These are phyloP conservation scores for Aspergillus uvarum DNA, from an alignment of 2,329 filamentous ascomycete genomes.

Conservation along the genomic window DNA sequence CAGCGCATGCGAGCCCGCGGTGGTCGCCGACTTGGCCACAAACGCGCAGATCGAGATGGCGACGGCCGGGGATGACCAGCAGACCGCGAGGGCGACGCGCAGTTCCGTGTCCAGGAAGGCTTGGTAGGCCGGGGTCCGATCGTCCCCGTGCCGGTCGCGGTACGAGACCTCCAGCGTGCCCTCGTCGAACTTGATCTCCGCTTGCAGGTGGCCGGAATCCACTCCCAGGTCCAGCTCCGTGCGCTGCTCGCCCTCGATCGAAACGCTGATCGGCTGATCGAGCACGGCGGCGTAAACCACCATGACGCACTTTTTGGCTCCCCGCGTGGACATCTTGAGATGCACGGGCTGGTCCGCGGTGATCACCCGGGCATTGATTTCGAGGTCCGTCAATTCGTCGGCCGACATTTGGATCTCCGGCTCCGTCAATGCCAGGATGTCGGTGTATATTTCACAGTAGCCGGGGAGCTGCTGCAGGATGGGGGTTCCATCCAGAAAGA, in stretches of 20 bases:
- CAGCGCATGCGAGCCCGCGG: background rate
- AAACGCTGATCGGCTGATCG: background rate
- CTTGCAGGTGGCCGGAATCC: background rate
- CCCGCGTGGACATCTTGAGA: background rate
- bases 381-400: background rate
- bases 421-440: background rate
- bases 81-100: slow-evolving; percentile 1
- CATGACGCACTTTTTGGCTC: background rate
- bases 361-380: background rate
- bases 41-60: background rate
- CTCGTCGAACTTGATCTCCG: background rate
- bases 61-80: background rate
- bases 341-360: slow-evolving; percentile 4
- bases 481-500: too few relatives aligned
- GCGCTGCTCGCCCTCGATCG: background rate
- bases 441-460: background rate
- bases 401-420: background rate
- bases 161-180: background rate
- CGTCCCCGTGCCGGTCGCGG: background rate
- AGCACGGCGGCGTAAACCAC: slow-evolving; percentile 1
- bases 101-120: slow-evolving; percentile 7
- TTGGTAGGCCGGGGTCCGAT: background rate
- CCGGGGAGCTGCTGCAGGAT: too few relatives aligned
- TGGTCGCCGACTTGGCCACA: background rate
- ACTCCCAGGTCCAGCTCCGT: background rate